Evolutionary conservation across 2,329 filamentous ascomycete species (phyloP).

Genomic region (Diaporthe australafricana): DNA sequence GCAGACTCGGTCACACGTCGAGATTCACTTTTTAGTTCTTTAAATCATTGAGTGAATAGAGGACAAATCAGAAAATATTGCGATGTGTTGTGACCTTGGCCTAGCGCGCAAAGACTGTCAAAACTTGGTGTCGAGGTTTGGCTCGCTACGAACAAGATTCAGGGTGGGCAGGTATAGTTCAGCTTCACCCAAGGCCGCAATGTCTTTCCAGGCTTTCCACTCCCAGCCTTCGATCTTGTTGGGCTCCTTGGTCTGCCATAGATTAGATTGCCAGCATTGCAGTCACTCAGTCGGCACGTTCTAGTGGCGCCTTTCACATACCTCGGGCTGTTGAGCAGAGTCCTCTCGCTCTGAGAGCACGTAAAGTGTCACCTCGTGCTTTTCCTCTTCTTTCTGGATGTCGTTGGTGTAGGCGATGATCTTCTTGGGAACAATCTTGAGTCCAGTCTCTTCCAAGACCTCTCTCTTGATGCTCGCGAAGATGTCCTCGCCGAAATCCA

Average conservation of each 20-base stretch:
- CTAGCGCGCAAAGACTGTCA: not conserved
- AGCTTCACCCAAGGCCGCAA: conserved; percentile 49
- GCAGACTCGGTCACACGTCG: too few relatives aligned
- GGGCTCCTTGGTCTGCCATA: conserved; percentile 54
- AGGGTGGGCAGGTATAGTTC: conserved; percentile 54
- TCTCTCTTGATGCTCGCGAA: conserved; percentile 75
- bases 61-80: too few relatives aligned
- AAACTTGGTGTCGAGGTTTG: conserved; percentile 22
- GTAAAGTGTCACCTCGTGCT: conserved; percentile 82
- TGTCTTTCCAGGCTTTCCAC: conserved; percentile 60
- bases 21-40: too few relatives aligned
- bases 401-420: conserved; percentile 75
- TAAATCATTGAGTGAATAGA: too few relatives aligned
- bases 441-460: conserved; percentile 76
- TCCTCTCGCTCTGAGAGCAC: conserved; percentile 65
- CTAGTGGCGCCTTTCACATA: conserved; percentile 50
- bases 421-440: conserved; percentile 63
- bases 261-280: conserved; percentile 19
- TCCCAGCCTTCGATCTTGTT: conserved; percentile 63
- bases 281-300: not conserved
- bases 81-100: not conserved
- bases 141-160: conserved; percentile 45
- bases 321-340: conserved; percentile 62
- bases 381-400: conserved; percentile 66
- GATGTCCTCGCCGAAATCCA: conserved; percentile 75